Base-by-base conservation (phyloP, 768 basidiomycete genomes). In the Lactarius evosmus region DNA sequence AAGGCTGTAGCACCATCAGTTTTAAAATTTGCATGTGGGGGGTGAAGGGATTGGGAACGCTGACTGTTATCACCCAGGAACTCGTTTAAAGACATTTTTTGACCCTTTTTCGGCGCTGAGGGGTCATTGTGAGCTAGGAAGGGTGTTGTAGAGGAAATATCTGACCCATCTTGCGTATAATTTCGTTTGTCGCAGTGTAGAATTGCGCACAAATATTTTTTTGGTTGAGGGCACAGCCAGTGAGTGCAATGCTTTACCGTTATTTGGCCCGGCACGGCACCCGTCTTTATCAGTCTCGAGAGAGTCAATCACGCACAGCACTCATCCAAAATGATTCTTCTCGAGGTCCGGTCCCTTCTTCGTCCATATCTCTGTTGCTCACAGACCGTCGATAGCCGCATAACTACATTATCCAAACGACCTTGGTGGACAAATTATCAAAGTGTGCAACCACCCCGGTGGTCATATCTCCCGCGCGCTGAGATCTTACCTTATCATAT, bases 81-180 rank as follows among this genome's bases (percentile, higher is more conserved):
- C 78, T 90, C 93, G 75, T 88, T 89, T 65, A 98, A 79, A 63
- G 93, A 86, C 75, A 98, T 91, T 82, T 95, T 97, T 78, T 96
- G 87, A 70, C 84, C 85, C 82, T 92, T 91, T 75, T 88, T 89
- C 79, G 95, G 94, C 68, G 93, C 93, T 95, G 69, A n/a, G 30
- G 32, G 46, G 8, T 72, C 40, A 69, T 22, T 34, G 9, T 8
- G 14, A 27, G 25, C 3, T 36, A 9, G 16, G 30, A 33, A 0
- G 17, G 25, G 32, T 14, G 27, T 34, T 25, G 49, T 25, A 19
- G 62, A 49, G 17, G 64, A 56, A 9, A 68, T 69, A 36, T 34
- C 63, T 32, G 41, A 76, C 75, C 70, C 75, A 76, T 76, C 67
- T 72, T 76, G 69, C 34, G 32, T 36, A 41, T 60, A 34, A 22